A percentile compares a stretch with the other conserved stretches of the same genome.
Conservation (phyloP, 257 asterid species). For the Capsicum chinense region DNA sequence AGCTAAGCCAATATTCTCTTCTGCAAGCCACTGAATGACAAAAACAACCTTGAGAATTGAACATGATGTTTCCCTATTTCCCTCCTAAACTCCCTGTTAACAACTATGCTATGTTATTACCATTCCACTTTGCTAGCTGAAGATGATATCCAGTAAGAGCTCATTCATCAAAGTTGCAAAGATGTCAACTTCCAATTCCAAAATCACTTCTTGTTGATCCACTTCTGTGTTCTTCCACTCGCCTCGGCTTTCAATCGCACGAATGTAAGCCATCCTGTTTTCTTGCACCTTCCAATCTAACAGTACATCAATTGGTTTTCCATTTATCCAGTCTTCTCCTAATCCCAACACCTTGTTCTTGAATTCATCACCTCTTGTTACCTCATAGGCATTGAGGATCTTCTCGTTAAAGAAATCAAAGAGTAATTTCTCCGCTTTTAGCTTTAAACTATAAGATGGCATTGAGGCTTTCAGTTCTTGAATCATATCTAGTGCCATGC, state of each 20-base stretch:
- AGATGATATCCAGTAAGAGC: conserved; percentile 42
- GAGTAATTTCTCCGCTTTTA: conserved; percentile 48
- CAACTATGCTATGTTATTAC: conserved; percentile 26
- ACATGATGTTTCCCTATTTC: not conserved
- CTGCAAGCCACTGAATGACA: conserved; percentile 36
- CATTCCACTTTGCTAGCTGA: not conserved
- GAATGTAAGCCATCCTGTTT: conserved; percentile 56
- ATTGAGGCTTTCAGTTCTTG: conserved; percentile 41
- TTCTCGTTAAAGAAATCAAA: conserved; percentile 64
- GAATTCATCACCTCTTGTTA: not conserved
- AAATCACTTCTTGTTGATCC: conserved; percentile 53
- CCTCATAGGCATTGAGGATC: not conserved
- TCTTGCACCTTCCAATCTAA: conserved; percentile 56
- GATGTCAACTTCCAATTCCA: conserved; percentile 62
- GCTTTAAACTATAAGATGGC: conserved; percentile 43
- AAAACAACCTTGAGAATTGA: conserved; percentile 36
- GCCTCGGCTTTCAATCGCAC: conserved; percentile 67
- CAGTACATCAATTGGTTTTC: conserved; percentile 31
- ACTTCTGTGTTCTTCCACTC: conserved; percentile 58
- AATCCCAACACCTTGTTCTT: conserved; percentile 39
- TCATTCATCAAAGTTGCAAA: conserved; percentile 58
- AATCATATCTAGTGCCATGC: conserved; percentile 43
- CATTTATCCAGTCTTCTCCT: conserved; percentile 61
- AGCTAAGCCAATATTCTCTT: conserved; percentile 20
- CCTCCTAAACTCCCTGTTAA: not conserved